Evolutionary conservation across 352 stramenopile species (phyloP), one percentile per base, ranked within the genome.

Genomic region (Elongisporangium prolatum): DNA sequence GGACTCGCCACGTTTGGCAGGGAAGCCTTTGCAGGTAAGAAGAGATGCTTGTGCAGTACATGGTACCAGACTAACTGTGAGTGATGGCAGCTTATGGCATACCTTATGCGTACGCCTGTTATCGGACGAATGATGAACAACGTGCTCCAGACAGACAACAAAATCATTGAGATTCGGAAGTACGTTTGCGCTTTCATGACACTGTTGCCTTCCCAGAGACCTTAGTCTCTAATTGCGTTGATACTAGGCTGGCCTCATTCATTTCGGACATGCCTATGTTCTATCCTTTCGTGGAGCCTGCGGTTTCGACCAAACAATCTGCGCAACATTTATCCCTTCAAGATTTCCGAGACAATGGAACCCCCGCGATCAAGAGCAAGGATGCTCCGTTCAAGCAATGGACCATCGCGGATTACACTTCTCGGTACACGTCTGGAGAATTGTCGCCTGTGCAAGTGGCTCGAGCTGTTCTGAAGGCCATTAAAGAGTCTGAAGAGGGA

Each of bases 261-360:
- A 69, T 93, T 20, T 65, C 75, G 6, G 68, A 95, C 52, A 57
- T 84, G 55, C 90, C 90, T 9, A 54, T 96, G 34, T 96, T 95
- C 62, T 94, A 93, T 63, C 87, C 88, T 37, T 87, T 80, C 50
- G 52, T 89, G 50, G 67, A 80, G 13, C 75, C 79, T 0, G 80
- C 69, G 47, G 51, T 67, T 18, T 66, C 40, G 3, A 64, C 52
- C 21, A 34, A 69, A 40, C 52, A 67, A 21, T 54, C 60, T 38
- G 21, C 50, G 5, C 18, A 16, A 56, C 59, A 54, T 49, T 52
- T 64, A 13, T 78, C 59, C 0, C 65, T 77, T 13, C 60, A 67
- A 3, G 63, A 70, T 20, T 73, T 82, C 21, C 71, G 67, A 49
- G 56, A 68, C 24, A 67, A 71, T 47, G 59, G 56, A 22, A 22